Conservation (phyloP, 352 stramenopile species). For the Aphanomyces astaci region DNA sequence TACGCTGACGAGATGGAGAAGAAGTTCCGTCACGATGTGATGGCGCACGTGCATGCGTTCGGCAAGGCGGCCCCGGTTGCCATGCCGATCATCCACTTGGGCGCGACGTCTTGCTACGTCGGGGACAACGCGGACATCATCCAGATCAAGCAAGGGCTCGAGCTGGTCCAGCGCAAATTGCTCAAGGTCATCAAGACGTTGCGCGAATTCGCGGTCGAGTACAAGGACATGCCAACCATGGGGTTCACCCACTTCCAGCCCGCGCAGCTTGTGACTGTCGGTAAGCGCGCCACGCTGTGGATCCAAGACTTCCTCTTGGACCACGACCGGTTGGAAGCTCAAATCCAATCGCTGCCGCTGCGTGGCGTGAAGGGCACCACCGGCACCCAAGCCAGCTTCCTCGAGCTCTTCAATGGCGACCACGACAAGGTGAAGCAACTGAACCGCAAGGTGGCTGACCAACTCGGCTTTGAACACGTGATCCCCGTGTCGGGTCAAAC, state of each 20-base stretch:
- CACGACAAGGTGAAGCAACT: conserved; percentile 98
- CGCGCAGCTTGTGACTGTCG: conserved; percentile 97
- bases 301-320: conserved; percentile 97
- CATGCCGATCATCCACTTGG: conserved; percentile 99
- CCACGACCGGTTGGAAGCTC: conserved; percentile 90
- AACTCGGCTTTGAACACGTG: conserved; percentile 97
- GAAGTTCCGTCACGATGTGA: conserved; percentile 99
- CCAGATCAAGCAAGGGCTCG: conserved; percentile 93
- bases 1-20: conserved; percentile 96
- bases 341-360: conserved; percentile 95
- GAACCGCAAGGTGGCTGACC: conserved; percentile 92
- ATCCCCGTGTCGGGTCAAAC: conserved; percentile 98
- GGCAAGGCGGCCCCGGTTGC: conserved; percentile 92
- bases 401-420: conserved; percentile 98
- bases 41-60: conserved; percentile 98
- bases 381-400: conserved; percentile 97
- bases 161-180: conserved; percentile 95
- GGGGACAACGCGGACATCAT: conserved; percentile 99
- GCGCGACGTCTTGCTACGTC: conserved; percentile 97
- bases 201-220: conserved; percentile 90
- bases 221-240: conserved; percentile 96
- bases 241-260: conserved; percentile 99
- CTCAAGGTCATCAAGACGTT: conserved; percentile 95
- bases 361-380: conserved; percentile 98
- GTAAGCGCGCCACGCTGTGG: conserved; percentile 96